Conservation (phyloP, 108 stramenopile genomes). For the Skeletonema marinoi region DNA sequence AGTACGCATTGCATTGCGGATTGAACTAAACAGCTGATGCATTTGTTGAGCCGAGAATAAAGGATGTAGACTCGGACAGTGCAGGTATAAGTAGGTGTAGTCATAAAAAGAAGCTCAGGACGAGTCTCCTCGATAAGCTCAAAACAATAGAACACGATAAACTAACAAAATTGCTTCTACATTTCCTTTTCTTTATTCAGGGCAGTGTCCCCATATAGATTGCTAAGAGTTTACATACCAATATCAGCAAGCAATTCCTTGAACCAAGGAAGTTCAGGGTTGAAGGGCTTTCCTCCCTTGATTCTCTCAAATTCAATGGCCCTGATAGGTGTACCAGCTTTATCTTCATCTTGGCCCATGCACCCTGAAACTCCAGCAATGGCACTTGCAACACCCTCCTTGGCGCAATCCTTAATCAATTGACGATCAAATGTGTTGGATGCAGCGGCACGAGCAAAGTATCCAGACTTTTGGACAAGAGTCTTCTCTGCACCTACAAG, state of each 20-base stretch:
- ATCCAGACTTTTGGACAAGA: slow-evolving; percentile 90
- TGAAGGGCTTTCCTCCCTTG: slow-evolving; percentile 89
- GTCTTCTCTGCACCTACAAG: slow-evolving; percentile 89
- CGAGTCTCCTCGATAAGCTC: not conserved
- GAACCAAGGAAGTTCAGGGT: slow-evolving; percentile 77
- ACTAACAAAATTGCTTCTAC: not conserved
- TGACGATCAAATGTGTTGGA: slow-evolving; percentile 86
- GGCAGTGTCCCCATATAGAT: not conserved
- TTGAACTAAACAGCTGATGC: no score
- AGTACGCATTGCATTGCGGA: no score
- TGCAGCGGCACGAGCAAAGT: slow-evolving; percentile 88
- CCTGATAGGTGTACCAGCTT: slow-evolving; percentile 77
- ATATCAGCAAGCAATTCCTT: slow-evolving; percentile 83
- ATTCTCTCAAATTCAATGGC: slow-evolving; percentile 92
- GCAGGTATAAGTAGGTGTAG: no score
- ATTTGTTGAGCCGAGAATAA: no score
- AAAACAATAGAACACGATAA: not conserved
- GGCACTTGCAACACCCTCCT: slow-evolving; percentile 78
- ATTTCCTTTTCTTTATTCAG: not conserved
- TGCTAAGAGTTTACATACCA: slow-evolving; percentile 53
- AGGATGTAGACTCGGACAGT: no score
- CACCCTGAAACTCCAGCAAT: slow-evolving; percentile 82
- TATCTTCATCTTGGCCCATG: slow-evolving; percentile 93
- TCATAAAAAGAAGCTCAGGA: no score
- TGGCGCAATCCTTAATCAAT: slow-evolving; percentile 83